phyloP scores from a whole-genome alignment of 169 alveolate species.

The Cryptosporidium canis region DNA sequence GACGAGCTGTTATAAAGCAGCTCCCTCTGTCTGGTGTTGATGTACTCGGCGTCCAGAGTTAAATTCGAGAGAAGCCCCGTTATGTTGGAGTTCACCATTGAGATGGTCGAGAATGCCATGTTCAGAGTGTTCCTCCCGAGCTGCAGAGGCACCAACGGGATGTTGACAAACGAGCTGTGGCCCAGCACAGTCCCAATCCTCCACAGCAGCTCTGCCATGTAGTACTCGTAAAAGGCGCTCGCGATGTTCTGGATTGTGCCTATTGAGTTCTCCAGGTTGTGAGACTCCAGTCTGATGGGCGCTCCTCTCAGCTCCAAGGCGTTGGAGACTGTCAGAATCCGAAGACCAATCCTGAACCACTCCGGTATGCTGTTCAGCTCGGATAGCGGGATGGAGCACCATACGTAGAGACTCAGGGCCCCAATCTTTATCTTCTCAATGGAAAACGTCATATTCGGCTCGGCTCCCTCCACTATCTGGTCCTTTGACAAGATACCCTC shows the following conservation, averaged over 20 bases:
- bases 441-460: constrained; percentile 42
- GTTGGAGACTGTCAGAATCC: constrained; percentile 66
- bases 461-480: background rate
- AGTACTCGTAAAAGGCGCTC: constrained; percentile 58
- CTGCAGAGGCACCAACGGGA: constrained; percentile 88
- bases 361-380: constrained; percentile 61
- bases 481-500: constrained; percentile 21
- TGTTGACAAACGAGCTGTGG: constrained; percentile 87
- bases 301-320: constrained; percentile 73
- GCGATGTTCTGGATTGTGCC: constrained; percentile 39
- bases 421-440: constrained; percentile 58
- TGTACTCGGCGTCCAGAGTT: constrained; percentile 89
- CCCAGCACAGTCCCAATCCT: constrained; percentile 87
- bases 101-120: constrained; percentile 89
- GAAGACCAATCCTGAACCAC: constrained; percentile 64
- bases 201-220: constrained; percentile 74
- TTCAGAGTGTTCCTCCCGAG: constrained; percentile 87
- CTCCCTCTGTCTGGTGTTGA: constrained; percentile 86
- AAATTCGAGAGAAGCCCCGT: constrained; percentile 86
- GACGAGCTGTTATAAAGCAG: background rate
- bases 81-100: constrained; percentile 85
- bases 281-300: constrained; percentile 61
- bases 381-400: constrained; percentile 66
- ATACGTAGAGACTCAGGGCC: constrained; percentile 31
- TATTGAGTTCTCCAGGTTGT: constrained; percentile 49